A percentile compares a stretch with the other conserved stretches of the same genome.
Conservation (phyloP, 2,329 filamentous ascomycete species). For the Alternaria angustiovoidea region DNA sequence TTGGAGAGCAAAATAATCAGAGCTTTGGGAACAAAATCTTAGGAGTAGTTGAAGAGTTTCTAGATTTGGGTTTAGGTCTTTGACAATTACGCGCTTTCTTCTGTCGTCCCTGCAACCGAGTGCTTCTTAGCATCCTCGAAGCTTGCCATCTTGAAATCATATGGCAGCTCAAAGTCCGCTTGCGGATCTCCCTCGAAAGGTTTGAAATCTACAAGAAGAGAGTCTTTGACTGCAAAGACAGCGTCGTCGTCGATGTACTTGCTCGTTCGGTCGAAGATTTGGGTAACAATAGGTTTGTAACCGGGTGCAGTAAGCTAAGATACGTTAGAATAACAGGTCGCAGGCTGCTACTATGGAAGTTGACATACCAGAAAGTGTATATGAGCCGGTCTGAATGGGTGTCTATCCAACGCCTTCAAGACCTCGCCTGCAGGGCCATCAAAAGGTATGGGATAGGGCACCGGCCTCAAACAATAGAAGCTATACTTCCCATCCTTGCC, state of each 20-base stretch:
- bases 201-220: constrained; percentile 65
- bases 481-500: constrained; percentile 69
- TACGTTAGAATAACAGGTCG: constrained; percentile 2
- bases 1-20: not conserved
- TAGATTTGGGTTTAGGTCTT: not conserved
- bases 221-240: constrained; percentile 68
- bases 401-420: constrained; percentile 65
- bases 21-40: not conserved
- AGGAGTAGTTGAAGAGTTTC: not conserved
- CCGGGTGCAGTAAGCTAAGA: constrained; percentile 61
- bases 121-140: constrained; percentile 46
- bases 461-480: constrained; percentile 55
- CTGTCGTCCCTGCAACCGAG: constrained; percentile 35
- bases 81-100: constrained; percentile 28
- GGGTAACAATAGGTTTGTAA: constrained; percentile 75
- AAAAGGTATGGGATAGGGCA: constrained; percentile 62
- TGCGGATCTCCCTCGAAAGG: constrained; percentile 60
- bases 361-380: constrained; percentile 66
- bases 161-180: constrained; percentile 62
- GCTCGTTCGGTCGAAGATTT: constrained; percentile 76
- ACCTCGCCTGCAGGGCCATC: constrained; percentile 68
- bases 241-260: constrained; percentile 68
- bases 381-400: constrained; percentile 69
- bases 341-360: not conserved
- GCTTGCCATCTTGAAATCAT: constrained; percentile 59